phyloP scores from a whole-genome alignment of 805 yeast species.

The Candida ovalis region DNA sequence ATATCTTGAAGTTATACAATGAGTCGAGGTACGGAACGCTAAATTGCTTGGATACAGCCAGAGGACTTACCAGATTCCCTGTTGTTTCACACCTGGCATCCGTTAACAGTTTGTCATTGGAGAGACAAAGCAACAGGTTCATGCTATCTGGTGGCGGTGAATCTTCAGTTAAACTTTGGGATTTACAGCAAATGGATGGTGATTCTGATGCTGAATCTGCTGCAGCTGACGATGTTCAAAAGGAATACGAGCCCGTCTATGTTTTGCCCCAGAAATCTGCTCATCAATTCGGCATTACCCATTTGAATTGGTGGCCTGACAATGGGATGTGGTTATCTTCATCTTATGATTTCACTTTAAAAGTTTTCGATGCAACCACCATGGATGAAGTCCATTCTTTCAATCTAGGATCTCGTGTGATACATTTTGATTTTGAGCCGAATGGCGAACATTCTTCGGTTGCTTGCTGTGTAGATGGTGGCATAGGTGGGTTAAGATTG shows the following conservation, averaged over 20 bases:
- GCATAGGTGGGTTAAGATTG: slow-evolving; percentile 41
- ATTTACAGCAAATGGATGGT: slow-evolving; percentile 32
- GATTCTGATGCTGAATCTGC: background rate
- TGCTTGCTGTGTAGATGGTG: slow-evolving; percentile 67
- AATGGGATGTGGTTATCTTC: slow-evolving; percentile 81
- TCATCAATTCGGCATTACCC: slow-evolving; percentile 72
- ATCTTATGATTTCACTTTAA: slow-evolving; percentile 73
- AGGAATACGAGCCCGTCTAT: slow-evolving; percentile 17
- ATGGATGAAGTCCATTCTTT: slow-evolving; percentile 66
- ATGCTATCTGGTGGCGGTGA: slow-evolving; percentile 74
- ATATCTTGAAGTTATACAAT: slow-evolving; percentile 22
- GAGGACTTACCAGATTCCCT: slow-evolving; percentile 36
- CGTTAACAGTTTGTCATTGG: slow-evolving; percentile 60
- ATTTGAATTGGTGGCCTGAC: slow-evolving; percentile 89
- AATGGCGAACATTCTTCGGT: slow-evolving; percentile 48
- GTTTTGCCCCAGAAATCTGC: slow-evolving; percentile 33
- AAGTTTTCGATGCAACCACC: slow-evolving; percentile 75
- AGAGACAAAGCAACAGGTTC: slow-evolving; percentile 39
- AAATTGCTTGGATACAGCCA: slow-evolving; percentile 16
- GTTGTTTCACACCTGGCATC: slow-evolving; percentile 44
- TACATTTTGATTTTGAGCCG: slow-evolving; percentile 60
- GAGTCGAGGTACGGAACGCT: slow-evolving; percentile 24
- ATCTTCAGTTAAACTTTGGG: slow-evolving; percentile 66
- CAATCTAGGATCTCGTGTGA: slow-evolving; percentile 56
- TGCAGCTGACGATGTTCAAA: slow-evolving; percentile 14